Evolutionary conservation across 2,329 filamentous ascomycete genomes (phyloP).

Genomic region (Trichoderma pleuroti): DNA sequence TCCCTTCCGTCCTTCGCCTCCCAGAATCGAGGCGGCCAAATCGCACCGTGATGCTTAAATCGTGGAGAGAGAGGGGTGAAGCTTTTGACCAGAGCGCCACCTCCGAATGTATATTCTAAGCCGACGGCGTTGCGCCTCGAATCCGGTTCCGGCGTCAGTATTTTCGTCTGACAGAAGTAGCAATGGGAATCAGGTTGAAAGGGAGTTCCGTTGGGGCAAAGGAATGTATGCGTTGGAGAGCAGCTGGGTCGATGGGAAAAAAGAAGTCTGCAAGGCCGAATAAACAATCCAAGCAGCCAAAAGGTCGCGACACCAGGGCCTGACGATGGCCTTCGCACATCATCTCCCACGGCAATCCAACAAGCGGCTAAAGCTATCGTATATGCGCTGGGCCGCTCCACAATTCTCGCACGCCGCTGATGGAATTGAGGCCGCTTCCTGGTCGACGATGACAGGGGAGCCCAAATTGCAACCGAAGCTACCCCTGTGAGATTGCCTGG

Average conservation of each 20-base stretch:
- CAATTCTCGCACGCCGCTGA: constrained; percentile 19
- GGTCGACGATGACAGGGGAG: constrained; percentile 13
- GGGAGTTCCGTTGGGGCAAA: background rate
- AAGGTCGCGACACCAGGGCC: constrained; percentile 9
- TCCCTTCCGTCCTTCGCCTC: background rate
- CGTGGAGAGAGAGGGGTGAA: constrained; percentile 17
- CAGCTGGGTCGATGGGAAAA: background rate
- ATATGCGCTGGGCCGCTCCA: constrained; percentile 13
- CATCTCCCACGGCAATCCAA: constrained; percentile 11
- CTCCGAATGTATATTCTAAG: background rate
- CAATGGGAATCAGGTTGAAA: background rate
- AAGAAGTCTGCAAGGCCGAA: background rate
- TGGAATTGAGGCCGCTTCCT: constrained; percentile 18
- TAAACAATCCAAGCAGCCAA: background rate
- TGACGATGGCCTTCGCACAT: constrained; percentile 2
- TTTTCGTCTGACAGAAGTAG: background rate
- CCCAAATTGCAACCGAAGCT: constrained; percentile 16
- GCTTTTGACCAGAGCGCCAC: constrained; percentile 16
- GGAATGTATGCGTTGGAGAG: background rate
- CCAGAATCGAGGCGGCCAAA: constrained; percentile 5
- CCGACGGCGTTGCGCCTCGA: constrained; percentile 12
- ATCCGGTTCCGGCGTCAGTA: constrained; percentile 13
- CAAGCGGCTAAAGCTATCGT: constrained; percentile 5
- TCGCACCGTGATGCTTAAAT: background rate
- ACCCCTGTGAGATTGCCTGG: constrained; percentile 19